Base-by-base conservation (phyloP, 208 protist species). In the Acanthamoeba culbertsoni region DNA sequence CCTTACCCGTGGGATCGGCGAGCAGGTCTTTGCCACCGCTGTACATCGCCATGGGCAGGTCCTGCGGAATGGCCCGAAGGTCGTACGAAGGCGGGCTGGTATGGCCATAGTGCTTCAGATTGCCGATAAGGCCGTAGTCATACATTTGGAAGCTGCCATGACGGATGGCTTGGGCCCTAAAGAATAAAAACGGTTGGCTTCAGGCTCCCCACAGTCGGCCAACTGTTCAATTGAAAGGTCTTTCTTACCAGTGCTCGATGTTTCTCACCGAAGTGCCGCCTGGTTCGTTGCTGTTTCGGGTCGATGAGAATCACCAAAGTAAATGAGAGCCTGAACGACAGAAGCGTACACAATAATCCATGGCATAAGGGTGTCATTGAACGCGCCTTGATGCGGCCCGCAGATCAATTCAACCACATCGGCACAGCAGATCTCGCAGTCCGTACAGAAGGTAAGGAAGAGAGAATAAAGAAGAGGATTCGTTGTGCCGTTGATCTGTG, bases 211-310 rank as follows among this genome's bases (percentile, higher is more conserved):
- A n/a, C n/a, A n/a, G n/a, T n/a, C n/a, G n/a, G n/a, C n/a, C n/a
- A n/a, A n/a, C n/a, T n/a, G n/a, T n/a, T n/a, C n/a, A n/a, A n/a
- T 8, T 37, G 18, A 8, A 40, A 42, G 18, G 4, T 40, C 37
- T 28, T 42, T 16, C 7, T 7, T 48, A 89, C 59, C 93, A 96
- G 68, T 96, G 95, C 4, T 31, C 20, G 2, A 96, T 95, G 40
- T 96, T 96, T 37, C 88, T 84, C 20, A 94, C 48, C 10, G 90
- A 94, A 0, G 95, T 96, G 16, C 95, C 95, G 31, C 84, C 89
- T 62, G 95, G 95, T 43, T 94, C 95, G 35, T 94, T 93, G n/a
- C 46, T 71, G 16, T 93, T 42, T 4, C 35, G 26, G 10, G 88
- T 75, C 75, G 6, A 10, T 79, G 68, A 79, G 63, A 8, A 84